A percentile compares a stretch with the other conserved stretches of the same genome.
Conservation (phyloP, 495 filamentous ascomycete genomes). For the Platismatia glauca region DNA sequence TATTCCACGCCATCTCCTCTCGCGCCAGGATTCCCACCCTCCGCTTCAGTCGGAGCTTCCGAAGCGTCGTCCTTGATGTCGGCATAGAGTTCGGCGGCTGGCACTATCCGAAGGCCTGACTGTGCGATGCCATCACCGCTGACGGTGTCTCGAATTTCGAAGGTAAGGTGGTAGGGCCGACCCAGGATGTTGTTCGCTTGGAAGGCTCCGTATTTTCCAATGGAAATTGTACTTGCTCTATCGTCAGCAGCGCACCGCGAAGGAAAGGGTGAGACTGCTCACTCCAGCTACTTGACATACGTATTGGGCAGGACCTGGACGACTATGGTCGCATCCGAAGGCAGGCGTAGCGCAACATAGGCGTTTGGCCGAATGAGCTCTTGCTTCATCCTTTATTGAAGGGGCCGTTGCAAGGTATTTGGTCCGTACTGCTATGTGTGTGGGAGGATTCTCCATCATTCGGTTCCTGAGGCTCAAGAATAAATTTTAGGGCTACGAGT, state of each 20-base stretch:
- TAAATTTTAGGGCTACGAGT: no score
- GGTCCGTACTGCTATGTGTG: background rate
- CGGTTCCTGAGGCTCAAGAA: background rate
- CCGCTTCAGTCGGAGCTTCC: slow-evolving; percentile 37
- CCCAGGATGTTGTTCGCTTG: slow-evolving; percentile 77
- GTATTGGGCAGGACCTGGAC: slow-evolving; percentile 63
- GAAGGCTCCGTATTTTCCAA: slow-evolving; percentile 87
- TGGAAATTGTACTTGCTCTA: slow-evolving; percentile 57
- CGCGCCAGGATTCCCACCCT: slow-evolving; percentile 34
- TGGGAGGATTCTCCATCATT: background rate
- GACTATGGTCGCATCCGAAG: slow-evolving; percentile 56
- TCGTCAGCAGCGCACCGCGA: slow-evolving; percentile 22
- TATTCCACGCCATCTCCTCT: slow-evolving; percentile 42
- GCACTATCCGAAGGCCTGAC: slow-evolving; percentile 64
- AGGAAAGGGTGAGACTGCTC: slow-evolving; percentile 22
- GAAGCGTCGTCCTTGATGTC: slow-evolving; percentile 56
- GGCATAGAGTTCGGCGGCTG: slow-evolving; percentile 71
- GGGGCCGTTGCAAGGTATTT: background rate
- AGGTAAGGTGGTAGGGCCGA: slow-evolving; percentile 83
- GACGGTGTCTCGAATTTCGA: slow-evolving; percentile 72
- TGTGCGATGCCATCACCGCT: slow-evolving; percentile 46
- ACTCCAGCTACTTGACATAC: slow-evolving; percentile 46
- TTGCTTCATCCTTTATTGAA: slow-evolving; percentile 5
- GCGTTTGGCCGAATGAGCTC: slow-evolving; percentile 50
- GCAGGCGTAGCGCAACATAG: slow-evolving; percentile 56